Evolutionary conservation across 2,329 filamentous ascomycete species (phyloP).

Genomic region (Penicillium digitatum): DNA sequence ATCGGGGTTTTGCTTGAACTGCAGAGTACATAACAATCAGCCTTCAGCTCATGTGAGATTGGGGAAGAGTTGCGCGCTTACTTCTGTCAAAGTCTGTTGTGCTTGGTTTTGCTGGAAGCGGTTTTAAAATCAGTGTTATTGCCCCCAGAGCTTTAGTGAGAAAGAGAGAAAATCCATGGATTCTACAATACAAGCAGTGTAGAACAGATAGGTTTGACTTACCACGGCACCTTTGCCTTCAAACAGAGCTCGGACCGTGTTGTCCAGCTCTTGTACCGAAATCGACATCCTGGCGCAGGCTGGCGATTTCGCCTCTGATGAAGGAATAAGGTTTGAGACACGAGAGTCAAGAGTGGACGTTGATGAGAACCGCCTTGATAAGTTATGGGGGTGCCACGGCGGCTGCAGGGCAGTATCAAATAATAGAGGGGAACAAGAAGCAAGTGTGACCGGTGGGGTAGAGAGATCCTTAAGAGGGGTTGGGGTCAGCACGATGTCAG

Average conservation of each 20-base stretch:
- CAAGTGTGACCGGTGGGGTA: constrained; percentile 26
- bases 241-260: constrained; percentile 93
- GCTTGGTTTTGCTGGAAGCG: constrained; percentile 82
- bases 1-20: constrained; percentile 99
- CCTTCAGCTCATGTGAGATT: background rate
- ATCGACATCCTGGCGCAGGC: constrained; percentile 53
- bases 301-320: constrained; percentile 29
- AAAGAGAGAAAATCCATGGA: background rate
- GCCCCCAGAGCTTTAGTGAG: background rate
- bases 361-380: constrained; percentile 4
- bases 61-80: constrained; percentile 44
- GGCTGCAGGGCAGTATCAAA: constrained; percentile 8
- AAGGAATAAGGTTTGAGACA: constrained; percentile 20
- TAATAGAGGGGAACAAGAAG: constrained; percentile 4
- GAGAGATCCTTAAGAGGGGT: constrained; percentile 17
- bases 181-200: background rate
- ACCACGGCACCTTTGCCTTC: constrained; percentile 93
- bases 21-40: constrained; percentile 14
- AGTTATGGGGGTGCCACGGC: constrained; percentile 17
- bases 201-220: constrained; percentile 35
- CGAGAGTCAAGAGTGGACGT: constrained; percentile 8
- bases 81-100: constrained; percentile 88
- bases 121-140: constrained; percentile 28
- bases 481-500: constrained; percentile 14
- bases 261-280: constrained; percentile 91